Evolutionary conservation across 106 monocot genomes (phyloP), one percentile per base, ranked within the genome.

Genomic region (Narthecium ossifragum): DNA sequence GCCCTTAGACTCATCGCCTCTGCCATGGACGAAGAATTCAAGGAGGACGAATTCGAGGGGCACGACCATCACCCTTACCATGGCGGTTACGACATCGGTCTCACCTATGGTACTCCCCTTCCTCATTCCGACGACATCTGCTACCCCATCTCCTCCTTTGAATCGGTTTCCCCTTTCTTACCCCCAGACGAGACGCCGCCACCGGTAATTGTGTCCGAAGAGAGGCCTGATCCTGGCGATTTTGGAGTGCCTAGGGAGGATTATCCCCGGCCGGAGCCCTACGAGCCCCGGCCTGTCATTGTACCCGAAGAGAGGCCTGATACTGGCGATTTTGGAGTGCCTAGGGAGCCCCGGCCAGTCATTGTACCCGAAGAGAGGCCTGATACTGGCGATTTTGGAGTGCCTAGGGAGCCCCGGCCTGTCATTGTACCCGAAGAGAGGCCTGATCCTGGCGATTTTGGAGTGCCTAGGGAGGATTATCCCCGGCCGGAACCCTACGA

Each of bases 61-160:
- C 87, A 87, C 90, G 84, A 90, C 46, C 90, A 80, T 26, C 68
- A 86, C 46, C 90, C 90, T 1, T 96, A 86, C 76, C 47, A 28
- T 14, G 96, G 96, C 41, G 96, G 96, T 27, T 96, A 96, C 71
- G 76, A 96, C 73, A 86, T 96, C 43, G 57, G 50, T 39, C 60
- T 68, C 66, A 87, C 90, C 26, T 96, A 90, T 69, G 96, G 96
- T 66, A 1, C 55, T 0, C 80, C 94, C n/a, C 86, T 86, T 41
- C 76, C 80, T 4, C 83, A 86, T 0, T 76, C 83, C 53, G 21
- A 79, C 20, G 14, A 66, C 66, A 94, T 51, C 68, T 94, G 93
- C 77, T 89, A 94, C 61, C 83, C 85, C 41, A 30, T 80, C 51
- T 59, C 59, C 31, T 9, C 24, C 49, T 18, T 60, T 17, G 13